Percentiles rank a stretch among this genome's conserved stretches.
These are phyloP conservation scores for Beauveria bassiana DNA, from an alignment of 2,329 filamentous ascomycete species.

Conservation along the genomic window DNA sequence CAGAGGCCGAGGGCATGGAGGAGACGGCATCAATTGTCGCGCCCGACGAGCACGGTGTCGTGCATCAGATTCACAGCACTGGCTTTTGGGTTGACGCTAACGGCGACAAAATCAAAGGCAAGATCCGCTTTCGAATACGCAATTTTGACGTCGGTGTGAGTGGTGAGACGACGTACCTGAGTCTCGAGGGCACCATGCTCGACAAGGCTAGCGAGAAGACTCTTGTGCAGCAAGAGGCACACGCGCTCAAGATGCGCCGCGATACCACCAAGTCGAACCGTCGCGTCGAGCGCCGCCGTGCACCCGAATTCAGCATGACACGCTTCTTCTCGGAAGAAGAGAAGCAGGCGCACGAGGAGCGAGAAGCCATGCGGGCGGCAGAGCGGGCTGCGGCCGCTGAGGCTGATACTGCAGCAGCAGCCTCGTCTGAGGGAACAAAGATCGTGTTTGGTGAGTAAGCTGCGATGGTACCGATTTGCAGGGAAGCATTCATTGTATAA, in stretches of 20 bases:
- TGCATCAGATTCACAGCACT: constrained; percentile 44
- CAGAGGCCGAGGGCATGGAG: constrained; percentile 33
- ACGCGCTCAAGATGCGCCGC: constrained; percentile 29
- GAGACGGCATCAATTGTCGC: constrained; percentile 33
- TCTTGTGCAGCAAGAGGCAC: constrained; percentile 38
- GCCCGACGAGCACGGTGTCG: constrained; percentile 44
- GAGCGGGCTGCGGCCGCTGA: constrained; percentile 1
- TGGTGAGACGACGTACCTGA: constrained; percentile 70
- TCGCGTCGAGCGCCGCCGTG: constrained; percentile 25
- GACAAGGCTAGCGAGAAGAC: constrained; percentile 56
- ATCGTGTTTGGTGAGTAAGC: constrained; percentile 11
- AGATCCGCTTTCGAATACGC: constrained; percentile 68
- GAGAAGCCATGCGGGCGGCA: constrained; percentile 10
- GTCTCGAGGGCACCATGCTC: constrained; percentile 83
- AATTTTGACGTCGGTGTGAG: constrained; percentile 77
- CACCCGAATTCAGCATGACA: constrained; percentile 50
- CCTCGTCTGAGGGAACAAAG: not conserved
- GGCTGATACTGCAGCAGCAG: not conserved
- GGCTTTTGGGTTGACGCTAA: constrained; percentile 70
- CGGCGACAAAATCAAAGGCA: constrained; percentile 62
- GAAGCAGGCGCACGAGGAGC: constrained; percentile 31
- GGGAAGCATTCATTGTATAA: constrained; percentile 9
- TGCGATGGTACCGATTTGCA: not conserved
- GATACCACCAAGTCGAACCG: constrained; percentile 28
- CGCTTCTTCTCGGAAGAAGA: constrained; percentile 41